Percentiles rank a stretch among this genome's conserved stretches.
Conservation (phyloP, 1,139 yeast species). For the Nakaseomyces uthaithaninus region DNA sequence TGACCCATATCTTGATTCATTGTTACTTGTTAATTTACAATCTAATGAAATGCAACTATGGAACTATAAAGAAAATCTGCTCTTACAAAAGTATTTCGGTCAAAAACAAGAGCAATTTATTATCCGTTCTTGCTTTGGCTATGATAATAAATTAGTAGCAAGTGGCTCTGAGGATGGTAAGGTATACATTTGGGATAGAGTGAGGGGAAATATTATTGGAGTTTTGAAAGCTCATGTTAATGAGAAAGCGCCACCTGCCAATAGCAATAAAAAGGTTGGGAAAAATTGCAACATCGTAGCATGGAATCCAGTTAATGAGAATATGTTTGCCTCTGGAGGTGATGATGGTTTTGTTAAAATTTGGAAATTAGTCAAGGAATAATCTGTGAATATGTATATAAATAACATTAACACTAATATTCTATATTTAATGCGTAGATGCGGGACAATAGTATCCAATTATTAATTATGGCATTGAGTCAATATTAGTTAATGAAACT, state of each 20-base stretch:
- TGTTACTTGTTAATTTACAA: slow-evolving; percentile 55
- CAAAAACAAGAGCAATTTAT: slow-evolving; percentile 63
- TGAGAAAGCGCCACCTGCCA: slow-evolving; percentile 11
- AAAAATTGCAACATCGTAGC: slow-evolving; percentile 42
- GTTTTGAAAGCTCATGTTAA: slow-evolving; percentile 51
- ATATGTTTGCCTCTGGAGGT: slow-evolving; percentile 73
- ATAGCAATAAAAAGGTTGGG: slow-evolving; percentile 17
- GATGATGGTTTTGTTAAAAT: slow-evolving; percentile 66
- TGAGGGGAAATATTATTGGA: slow-evolving; percentile 62
- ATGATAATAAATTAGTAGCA: slow-evolving; percentile 58
- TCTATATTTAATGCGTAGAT: no score
- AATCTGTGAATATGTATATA: no score
- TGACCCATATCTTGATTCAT: slow-evolving; percentile 19
- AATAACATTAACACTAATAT: no score
- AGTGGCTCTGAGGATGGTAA: slow-evolving; percentile 82
- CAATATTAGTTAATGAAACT: no score
- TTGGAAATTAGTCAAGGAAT: slow-evolving; percentile 45
- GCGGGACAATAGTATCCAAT: no score
- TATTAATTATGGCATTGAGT: no score
- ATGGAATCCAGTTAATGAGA: slow-evolving; percentile 53
- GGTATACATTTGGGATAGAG: slow-evolving; percentile 73
- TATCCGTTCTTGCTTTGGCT: slow-evolving; percentile 73
- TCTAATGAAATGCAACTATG: slow-evolving; percentile 77
- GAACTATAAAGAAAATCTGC: slow-evolving; percentile 46
- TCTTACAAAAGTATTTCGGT: slow-evolving; percentile 60